phyloP scores from a whole-genome alignment of 257 asterid genomes.

The Hygrophila difformis region DNA sequence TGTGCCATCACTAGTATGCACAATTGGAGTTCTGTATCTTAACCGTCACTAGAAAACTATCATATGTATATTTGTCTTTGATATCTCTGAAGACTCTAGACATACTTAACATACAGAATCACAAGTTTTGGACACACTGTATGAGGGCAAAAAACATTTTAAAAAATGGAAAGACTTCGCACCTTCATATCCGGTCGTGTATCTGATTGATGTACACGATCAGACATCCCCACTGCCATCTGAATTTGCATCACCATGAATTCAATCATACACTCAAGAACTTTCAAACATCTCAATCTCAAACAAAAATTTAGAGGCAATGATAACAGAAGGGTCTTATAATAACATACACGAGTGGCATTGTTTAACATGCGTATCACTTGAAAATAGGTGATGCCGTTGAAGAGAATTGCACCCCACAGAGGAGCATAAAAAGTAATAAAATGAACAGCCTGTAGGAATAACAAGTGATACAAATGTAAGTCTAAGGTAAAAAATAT shows the following conservation, averaged over 20 bases:
- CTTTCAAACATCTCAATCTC: conserved; percentile 6
- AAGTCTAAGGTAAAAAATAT: background rate
- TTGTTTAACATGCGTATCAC: conserved; percentile 98
- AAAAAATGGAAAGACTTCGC: conserved; percentile 8
- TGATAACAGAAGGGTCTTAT: conserved; percentile 11
- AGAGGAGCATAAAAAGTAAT: conserved; percentile 92
- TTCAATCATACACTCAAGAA: conserved; percentile 10
- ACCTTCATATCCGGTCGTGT: conserved; percentile 83
- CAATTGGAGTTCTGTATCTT: background rate
- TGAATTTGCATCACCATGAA: conserved; percentile 28
- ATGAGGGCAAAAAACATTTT: background rate
- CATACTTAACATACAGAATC: background rate
- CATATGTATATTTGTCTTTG: background rate
- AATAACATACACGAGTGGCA: conserved; percentile 84
- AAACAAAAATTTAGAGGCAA: conserved; percentile 13
- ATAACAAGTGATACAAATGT: conserved; percentile 13
- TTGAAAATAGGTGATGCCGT: conserved; percentile 91
- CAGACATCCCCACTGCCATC: conserved; percentile 98
- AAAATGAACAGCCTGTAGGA: conserved; percentile 77
- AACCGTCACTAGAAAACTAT: conserved; percentile 7
- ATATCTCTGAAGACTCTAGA: background rate
- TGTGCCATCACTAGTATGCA: conserved; percentile 1
- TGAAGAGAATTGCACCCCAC: conserved; percentile 98
- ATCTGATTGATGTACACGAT: conserved; percentile 62
- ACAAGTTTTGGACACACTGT: background rate